Evolutionary conservation across 345 rosid genomes (phyloP).

Genomic region (Kandelia obovata): DNA sequence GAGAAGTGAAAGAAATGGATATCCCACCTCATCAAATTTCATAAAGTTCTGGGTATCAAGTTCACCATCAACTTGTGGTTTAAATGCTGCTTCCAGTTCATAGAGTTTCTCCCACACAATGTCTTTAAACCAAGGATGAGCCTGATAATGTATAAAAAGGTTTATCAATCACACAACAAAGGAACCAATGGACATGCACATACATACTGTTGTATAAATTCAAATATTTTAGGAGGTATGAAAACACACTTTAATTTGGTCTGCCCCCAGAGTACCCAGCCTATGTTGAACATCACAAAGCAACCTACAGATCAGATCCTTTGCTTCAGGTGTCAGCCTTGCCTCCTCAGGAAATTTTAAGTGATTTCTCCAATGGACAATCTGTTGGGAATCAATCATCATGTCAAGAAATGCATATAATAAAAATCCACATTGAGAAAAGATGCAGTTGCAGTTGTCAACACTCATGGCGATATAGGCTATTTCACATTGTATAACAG

Average conservation of each 20-base stretch:
- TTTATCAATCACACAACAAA: too few species aligned
- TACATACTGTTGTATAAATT: background rate
- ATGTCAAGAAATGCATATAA: constrained; percentile 1
- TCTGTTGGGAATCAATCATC: constrained; percentile 38
- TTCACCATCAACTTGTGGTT: constrained; percentile 76
- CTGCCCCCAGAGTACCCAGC: constrained; percentile 70
- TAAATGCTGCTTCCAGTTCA: constrained; percentile 86
- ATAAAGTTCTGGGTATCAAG: constrained; percentile 89
- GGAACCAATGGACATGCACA: background rate
- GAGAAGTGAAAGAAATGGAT: background rate
- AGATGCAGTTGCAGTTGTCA: background rate
- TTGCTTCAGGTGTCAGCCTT: constrained; percentile 80
- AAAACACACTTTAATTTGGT: constrained; percentile 62
- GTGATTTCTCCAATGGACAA: constrained; percentile 84
- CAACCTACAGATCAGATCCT: constrained; percentile 67
- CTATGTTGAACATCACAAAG: constrained; percentile 84
- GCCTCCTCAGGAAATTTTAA: constrained; percentile 74
- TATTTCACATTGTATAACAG: background rate
- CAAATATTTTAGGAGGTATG: background rate
- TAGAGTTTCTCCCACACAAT: constrained; percentile 73
- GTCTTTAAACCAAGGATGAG: constrained; percentile 96
- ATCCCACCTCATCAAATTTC: constrained; percentile 83
- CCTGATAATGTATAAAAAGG: constrained; percentile 31
- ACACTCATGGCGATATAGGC: background rate
- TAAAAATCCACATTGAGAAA: background rate